Conservation (phyloP, 306 rosid species). For the Lotus japonicus region DNA sequence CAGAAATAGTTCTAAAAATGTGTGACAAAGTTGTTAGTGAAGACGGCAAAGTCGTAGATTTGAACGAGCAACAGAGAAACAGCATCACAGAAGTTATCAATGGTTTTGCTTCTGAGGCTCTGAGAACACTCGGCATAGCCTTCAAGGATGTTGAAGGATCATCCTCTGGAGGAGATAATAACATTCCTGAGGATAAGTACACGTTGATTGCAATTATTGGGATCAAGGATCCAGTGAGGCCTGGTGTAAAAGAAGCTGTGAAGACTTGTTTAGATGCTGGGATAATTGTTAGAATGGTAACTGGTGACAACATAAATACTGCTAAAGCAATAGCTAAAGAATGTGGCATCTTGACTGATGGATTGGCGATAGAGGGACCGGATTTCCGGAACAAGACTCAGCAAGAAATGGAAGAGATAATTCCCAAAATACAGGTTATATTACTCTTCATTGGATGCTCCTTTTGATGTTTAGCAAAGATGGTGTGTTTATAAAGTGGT, state of each 20-base stretch:
- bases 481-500: not conserved
- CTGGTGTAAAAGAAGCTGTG: constrained; percentile 80
- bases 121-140: constrained; percentile 76
- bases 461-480: not conserved
- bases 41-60: constrained; percentile 45
- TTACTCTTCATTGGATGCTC: not conserved
- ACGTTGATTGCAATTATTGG: constrained; percentile 67
- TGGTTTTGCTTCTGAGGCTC: constrained; percentile 62
- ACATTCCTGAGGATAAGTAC: constrained; percentile 53
- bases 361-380: constrained; percentile 84
- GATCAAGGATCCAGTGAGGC: constrained; percentile 89
- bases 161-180: constrained; percentile 8
- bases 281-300: constrained; percentile 73
- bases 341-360: constrained; percentile 89
- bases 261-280: constrained; percentile 75
- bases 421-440: constrained; percentile 84
- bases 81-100: constrained; percentile 45
- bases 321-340: constrained; percentile 95
- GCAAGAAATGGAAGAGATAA: constrained; percentile 51
- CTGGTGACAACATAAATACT: constrained; percentile 89
- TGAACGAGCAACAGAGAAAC: constrained; percentile 45
- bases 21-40: constrained; percentile 60
- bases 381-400: constrained; percentile 55
- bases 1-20: constrained; percentile 54
- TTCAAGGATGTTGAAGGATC: constrained; percentile 44